A percentile compares a stretch with the other conserved stretches of the same genome.
phyloP scores from a whole-genome alignment of 495 filamentous ascomycete genomes.

The Aspergillus carlsbadensis region DNA sequence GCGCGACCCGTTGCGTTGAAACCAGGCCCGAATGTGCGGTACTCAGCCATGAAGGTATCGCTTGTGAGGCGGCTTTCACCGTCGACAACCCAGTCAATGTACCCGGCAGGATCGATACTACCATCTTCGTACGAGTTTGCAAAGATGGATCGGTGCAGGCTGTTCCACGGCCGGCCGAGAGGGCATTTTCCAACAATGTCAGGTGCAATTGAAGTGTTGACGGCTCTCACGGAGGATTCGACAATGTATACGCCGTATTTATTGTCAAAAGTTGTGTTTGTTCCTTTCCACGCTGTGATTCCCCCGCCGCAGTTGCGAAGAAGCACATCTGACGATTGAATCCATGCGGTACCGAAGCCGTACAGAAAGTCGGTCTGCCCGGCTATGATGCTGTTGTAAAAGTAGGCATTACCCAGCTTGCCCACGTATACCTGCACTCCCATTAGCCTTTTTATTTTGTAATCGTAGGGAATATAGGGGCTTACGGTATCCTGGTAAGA shows the following conservation, averaged over 20 bases:
- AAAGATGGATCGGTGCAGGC: constrained; percentile 53
- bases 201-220: constrained; percentile 48
- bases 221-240: constrained; percentile 46
- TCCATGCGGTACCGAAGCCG: constrained; percentile 53
- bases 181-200: constrained; percentile 50
- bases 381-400: constrained; percentile 51
- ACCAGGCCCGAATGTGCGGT: constrained; percentile 51
- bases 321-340: constrained; percentile 40
- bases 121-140: constrained; percentile 51
- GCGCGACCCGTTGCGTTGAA: constrained; percentile 50
- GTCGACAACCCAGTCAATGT: constrained; percentile 50
- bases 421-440: constrained; percentile 54
- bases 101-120: constrained; percentile 50
- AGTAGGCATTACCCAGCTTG: constrained; percentile 60
- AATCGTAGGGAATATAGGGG: neutral
- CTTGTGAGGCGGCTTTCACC: constrained; percentile 39
- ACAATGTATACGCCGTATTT: constrained; percentile 63
- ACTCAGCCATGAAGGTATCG: constrained; percentile 57
- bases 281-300: constrained; percentile 66
- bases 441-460: constrained; percentile 2
- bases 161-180: constrained; percentile 60
- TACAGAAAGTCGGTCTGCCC: constrained; percentile 63
- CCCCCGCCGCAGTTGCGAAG: constrained; percentile 60
- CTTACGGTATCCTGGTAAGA: constrained; percentile 59
- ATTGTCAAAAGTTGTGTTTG: constrained; percentile 60